Percentiles rank a stretch among this genome's conserved stretches.
Conservation (phyloP, 2,329 filamentous ascomycete genomes). For the Chrysoporthe austroafricana region DNA sequence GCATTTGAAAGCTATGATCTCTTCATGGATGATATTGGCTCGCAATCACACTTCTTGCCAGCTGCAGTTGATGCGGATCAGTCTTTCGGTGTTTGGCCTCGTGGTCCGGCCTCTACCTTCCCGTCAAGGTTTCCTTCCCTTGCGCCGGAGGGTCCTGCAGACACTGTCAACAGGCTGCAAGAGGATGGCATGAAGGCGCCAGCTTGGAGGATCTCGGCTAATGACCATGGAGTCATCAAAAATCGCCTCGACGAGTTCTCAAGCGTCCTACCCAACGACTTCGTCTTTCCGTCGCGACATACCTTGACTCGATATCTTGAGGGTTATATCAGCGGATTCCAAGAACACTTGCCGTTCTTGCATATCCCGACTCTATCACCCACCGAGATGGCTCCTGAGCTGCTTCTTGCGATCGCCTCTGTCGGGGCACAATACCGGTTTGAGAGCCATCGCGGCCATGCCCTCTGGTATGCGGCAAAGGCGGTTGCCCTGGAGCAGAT, state of each 20-base stretch:
- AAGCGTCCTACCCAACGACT: constrained; percentile 62
- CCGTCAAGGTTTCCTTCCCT: constrained; percentile 59
- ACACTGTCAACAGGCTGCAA: constrained; percentile 43
- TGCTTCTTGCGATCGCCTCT: constrained; percentile 69
- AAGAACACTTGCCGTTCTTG: constrained; percentile 63
- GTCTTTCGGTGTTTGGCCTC: constrained; percentile 56
- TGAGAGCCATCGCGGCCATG: constrained; percentile 61
- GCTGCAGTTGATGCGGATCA: constrained; percentile 45
- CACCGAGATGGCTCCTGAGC: constrained; percentile 67
- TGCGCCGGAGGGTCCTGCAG: constrained; percentile 51
- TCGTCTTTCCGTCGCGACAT: constrained; percentile 70
- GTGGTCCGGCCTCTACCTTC: constrained; percentile 51
- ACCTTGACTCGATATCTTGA: constrained; percentile 71
- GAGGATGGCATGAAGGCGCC: constrained; percentile 46
- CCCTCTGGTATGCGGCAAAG: constrained; percentile 64
- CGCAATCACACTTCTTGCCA: constrained; percentile 59
- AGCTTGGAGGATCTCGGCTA: constrained; percentile 54
- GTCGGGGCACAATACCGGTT: constrained; percentile 70
- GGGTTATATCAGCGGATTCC: constrained; percentile 70
- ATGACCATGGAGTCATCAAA: constrained; percentile 60
- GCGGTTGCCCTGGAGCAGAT: constrained; percentile 63
- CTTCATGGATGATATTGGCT: constrained; percentile 61
- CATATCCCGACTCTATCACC: constrained; percentile 69
- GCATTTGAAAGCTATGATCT: constrained; percentile 61
- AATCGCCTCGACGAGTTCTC: constrained; percentile 65